A percentile compares a stretch with the other conserved stretches of the same genome.
These are phyloP conservation scores for Dryas integrifolia DNA, from an alignment of 331 rosid species.

Conservation along the genomic window DNA sequence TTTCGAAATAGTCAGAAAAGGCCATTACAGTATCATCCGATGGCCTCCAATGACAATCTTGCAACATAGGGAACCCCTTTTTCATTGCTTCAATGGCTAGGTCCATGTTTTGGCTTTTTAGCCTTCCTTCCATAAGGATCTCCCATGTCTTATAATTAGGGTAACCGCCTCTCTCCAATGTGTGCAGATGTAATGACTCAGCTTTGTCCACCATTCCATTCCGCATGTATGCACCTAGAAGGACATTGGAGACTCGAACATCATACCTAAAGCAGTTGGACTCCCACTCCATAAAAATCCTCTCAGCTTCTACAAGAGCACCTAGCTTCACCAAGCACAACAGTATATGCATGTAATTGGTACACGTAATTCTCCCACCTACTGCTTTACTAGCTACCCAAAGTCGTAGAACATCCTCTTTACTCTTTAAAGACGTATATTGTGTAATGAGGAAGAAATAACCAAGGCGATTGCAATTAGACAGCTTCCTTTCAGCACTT, in stretches of 20 bases:
- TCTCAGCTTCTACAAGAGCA: constrained; percentile 55
- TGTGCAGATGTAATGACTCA: constrained; percentile 59
- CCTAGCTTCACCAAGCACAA: constrained; percentile 67
- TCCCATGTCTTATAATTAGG: constrained; percentile 94
- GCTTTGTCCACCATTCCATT: constrained; percentile 69
- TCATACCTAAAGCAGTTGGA: constrained; percentile 52
- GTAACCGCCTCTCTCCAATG: constrained; percentile 67
- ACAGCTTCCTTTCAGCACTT: constrained; percentile 63
- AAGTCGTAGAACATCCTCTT: constrained; percentile 59
- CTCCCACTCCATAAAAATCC: constrained; percentile 72
- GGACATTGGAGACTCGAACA: constrained; percentile 74
- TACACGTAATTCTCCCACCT: constrained; percentile 59
- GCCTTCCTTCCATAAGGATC: constrained; percentile 76
- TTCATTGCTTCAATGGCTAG: constrained; percentile 56
- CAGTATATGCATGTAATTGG: constrained; percentile 67
- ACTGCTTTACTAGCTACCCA: constrained; percentile 70
- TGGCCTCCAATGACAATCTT: constrained; percentile 59
- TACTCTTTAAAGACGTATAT: constrained; percentile 58
- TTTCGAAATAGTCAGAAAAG: constrained; percentile 56
- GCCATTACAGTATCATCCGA: constrained; percentile 41
- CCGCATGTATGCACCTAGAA: constrained; percentile 80
- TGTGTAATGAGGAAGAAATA: constrained; percentile 68
- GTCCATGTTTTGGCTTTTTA: constrained; percentile 47
- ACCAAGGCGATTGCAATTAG: constrained; percentile 56
- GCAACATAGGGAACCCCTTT: constrained; percentile 46